Evolutionary conservation across 2,329 filamentous ascomycete genomes (phyloP).

Genomic region (Chrysosporium queenslandicum): DNA sequence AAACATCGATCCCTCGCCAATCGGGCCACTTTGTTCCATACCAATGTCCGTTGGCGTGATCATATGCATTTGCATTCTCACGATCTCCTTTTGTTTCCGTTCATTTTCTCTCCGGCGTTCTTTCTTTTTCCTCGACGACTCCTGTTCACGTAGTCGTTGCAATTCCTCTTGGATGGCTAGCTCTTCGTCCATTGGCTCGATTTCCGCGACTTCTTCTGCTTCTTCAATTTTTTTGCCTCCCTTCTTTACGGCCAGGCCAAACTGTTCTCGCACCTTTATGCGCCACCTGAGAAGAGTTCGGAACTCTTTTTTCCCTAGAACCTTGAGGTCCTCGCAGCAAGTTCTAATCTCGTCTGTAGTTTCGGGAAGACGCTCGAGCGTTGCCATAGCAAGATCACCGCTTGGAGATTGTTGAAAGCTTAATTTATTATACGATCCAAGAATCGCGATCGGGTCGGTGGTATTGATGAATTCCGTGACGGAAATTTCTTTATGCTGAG

Average conservation of each 20-base stretch:
- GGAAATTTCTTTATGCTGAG: constrained; percentile 76
- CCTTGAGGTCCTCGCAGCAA: constrained; percentile 75
- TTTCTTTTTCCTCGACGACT: constrained; percentile 65
- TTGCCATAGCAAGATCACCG: constrained; percentile 75
- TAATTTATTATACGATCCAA: constrained; percentile 75
- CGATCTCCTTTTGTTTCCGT: constrained; percentile 82
- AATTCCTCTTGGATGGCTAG: constrained; percentile 81
- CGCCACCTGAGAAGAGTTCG: constrained; percentile 83
- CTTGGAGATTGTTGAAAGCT: constrained; percentile 71
- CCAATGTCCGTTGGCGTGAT: constrained; percentile 90
- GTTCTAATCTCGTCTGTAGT: constrained; percentile 72
- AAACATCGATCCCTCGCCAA: constrained; percentile 77
- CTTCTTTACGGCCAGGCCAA: constrained; percentile 75
- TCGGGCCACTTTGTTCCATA: constrained; percentile 70
- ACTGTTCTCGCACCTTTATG: constrained; percentile 76
- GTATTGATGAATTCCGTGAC: constrained; percentile 93
- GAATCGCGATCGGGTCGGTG: constrained; percentile 80
- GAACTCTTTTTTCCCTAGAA: constrained; percentile 90
- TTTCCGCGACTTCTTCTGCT: constrained; percentile 64
- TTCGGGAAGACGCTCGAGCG: constrained; percentile 73
- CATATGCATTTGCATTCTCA: constrained; percentile 98
- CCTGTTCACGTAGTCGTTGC: constrained; percentile 69
- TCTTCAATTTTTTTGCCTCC: constrained; percentile 41
- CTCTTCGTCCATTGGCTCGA: constrained; percentile 91
- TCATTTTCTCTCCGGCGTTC: constrained; percentile 84